A percentile compares a stretch with the other conserved stretches of the same genome.
phyloP scores from a whole-genome alignment of 805 yeast genomes.

The Groenewaldozyma tartarivorans region DNA sequence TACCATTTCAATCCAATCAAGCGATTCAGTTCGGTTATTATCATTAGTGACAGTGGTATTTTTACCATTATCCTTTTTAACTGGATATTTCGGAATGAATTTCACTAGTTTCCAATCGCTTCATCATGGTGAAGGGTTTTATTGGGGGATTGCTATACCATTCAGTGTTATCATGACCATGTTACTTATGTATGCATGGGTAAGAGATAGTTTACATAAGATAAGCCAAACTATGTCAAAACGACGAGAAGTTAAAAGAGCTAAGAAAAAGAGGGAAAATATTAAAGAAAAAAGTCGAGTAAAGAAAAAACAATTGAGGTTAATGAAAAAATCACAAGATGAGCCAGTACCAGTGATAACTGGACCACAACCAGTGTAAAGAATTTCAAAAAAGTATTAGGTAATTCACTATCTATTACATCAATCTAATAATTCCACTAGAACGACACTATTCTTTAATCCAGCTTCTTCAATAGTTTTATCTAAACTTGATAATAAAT shows the following conservation, averaged over 20 bases:
- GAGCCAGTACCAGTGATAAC: too few species aligned
- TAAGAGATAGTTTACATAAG: slow-evolving; percentile 11
- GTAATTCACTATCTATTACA: neutral
- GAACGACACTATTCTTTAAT: slow-evolving; percentile 68
- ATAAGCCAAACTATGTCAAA: slow-evolving; percentile 3
- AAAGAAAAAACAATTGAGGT: neutral
- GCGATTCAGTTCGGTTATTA: slow-evolving; percentile 44
- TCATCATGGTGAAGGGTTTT: slow-evolving; percentile 31
- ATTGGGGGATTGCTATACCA: slow-evolving; percentile 40
- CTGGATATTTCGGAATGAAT: slow-evolving; percentile 56
- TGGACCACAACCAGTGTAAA: too few species aligned
- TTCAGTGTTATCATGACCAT: slow-evolving; percentile 24
- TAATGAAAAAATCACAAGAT: too few species aligned
- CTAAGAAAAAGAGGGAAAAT: slow-evolving; percentile 1
- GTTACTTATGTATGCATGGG: slow-evolving; percentile 23
- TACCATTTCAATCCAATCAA: slow-evolving; percentile 46
- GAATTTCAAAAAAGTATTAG: neutral
- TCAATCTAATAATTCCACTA: slow-evolving; percentile 43
- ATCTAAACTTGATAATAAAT: slow-evolving; percentile 45
- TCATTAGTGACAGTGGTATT: slow-evolving; percentile 50
- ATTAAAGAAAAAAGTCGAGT: neutral
- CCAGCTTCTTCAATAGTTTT: slow-evolving; percentile 63
- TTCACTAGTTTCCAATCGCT: slow-evolving; percentile 36
- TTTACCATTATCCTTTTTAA: slow-evolving; percentile 49
- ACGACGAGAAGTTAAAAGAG: neutral